Evolutionary conservation across 1,139 yeast species (phyloP), one percentile per base, ranked within the genome.

Genomic region (Starmera stellimalicola): DNA sequence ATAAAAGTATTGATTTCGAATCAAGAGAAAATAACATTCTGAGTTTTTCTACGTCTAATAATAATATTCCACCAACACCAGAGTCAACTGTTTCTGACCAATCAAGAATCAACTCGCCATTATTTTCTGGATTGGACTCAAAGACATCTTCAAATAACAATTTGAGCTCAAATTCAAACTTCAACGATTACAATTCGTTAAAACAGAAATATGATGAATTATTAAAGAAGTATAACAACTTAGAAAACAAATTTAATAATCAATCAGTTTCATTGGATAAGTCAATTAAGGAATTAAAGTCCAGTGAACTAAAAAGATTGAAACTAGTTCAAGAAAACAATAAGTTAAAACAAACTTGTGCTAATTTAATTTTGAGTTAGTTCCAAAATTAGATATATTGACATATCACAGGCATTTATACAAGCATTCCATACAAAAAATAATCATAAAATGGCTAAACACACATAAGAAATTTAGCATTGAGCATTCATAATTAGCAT

Each of bases 241-340:
- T 55, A 29, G 57, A 55, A 34, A 54, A 50, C 27, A 43, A 56
- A 17, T 55, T 55, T 34, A 48, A 56, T 4, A 47, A 49, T 29
- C 51, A 58, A n/a, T 48, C 55, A 29, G 42, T 48, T 10, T 56
- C 54, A 27, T 39, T 60, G 33, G 53, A 55, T 30, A 54, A 45
- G 27, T 37, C 56, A 5, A 40, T 60, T 39, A 37, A 38, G 24
- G 55, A 52, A 31, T 40, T 60, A 33, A 58, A 52, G 33, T 56
- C 52, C 31, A 55, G 59, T 32, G 65, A 60, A 41, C 39, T 44
- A 31, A 52, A 48, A 35, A 54, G 63, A 42, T 26, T 42, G 8
- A 29, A 34, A 18, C 23, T 47, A 24, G 40, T 42, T 44, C 37
- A 43, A 27, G 52, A 47, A 32, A 48, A 48, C 22, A 39, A 40